Evolutionary conservation across 1,284 basidiomycete species (phyloP).

Genomic region (Malassezia restricta): DNA sequence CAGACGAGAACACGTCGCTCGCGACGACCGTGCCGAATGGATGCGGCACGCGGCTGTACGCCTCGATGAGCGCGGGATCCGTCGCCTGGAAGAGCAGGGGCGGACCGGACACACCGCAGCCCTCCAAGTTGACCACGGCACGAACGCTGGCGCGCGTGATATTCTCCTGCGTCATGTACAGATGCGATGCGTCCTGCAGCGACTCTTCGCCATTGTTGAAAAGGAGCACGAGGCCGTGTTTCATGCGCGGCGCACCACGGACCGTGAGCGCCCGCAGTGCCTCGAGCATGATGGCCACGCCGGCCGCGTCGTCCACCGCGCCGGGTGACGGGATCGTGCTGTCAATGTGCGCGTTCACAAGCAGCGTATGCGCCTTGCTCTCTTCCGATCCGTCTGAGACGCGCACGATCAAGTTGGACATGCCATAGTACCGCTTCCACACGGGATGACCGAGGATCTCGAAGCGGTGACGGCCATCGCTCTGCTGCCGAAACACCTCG

Average conservation of each 20-base stretch:
- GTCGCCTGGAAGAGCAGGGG: conserved; percentile 93
- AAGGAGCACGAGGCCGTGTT: conserved; percentile 72
- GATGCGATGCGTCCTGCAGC: conserved; percentile 77
- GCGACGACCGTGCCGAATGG: conserved; percentile 84
- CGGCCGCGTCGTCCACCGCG: conserved; percentile 57
- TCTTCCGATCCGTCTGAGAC: conserved; percentile 66
- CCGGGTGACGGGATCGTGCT: conserved; percentile 51
- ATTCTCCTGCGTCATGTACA: conserved; percentile 43
- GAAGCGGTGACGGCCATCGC: conserved; percentile 41
- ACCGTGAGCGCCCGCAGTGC: conserved; percentile 55
- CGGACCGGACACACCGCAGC: conserved; percentile 74
- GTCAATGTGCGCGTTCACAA: conserved; percentile 77
- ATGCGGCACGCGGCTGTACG: conserved; percentile 73
- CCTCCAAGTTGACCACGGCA: conserved; percentile 83
- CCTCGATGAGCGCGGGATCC: conserved; percentile 80
- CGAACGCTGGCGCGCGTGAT: conserved; percentile 55
- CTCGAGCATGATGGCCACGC: conserved; percentile 85
- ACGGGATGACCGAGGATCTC: conserved; percentile 53
- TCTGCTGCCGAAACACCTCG: conserved; percentile 42
- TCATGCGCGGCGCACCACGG: conserved; percentile 62
- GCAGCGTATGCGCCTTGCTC: conserved; percentile 52
- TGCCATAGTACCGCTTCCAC: conserved; percentile 76
- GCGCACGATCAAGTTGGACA: conserved; percentile 78
- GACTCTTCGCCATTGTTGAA: conserved; percentile 91
- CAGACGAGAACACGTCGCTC: conserved; percentile 85